phyloP scores from a whole-genome alignment of 345 rosid genomes.

The Streptanthus diversifolius region DNA sequence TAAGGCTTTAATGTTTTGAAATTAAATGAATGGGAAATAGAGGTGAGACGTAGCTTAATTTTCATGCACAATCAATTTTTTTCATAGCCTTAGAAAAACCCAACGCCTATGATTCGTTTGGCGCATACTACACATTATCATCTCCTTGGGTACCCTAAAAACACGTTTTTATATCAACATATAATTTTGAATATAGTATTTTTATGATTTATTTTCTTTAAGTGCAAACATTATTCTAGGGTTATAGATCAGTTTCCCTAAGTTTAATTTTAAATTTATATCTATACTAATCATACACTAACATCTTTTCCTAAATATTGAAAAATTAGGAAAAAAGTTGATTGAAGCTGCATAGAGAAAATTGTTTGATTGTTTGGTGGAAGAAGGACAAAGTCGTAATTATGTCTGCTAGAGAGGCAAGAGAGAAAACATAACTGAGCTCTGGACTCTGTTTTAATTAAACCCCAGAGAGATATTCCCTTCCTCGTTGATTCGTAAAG shows the following conservation, averaged over 20 bases:
- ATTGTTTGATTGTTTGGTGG: background rate
- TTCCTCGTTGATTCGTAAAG: slow-evolving; percentile 36
- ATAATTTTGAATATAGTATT: too few species aligned
- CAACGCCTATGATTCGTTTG: background rate
- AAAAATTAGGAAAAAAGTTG: background rate
- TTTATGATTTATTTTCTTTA: too few species aligned
- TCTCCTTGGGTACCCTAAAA: background rate
- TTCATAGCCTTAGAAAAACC: background rate
- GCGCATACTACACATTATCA: background rate
- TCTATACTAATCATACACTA: background rate
- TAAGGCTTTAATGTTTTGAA: background rate
- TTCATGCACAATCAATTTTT: slow-evolving; percentile 12
- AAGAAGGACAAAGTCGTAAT: slow-evolving; percentile 12
- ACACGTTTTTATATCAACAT: too few species aligned
- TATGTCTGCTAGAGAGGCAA: background rate
- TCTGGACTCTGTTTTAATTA: slow-evolving; percentile 3
- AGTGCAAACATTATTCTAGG: background rate
- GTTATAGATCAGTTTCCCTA: background rate
- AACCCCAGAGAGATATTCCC: slow-evolving; percentile 26
- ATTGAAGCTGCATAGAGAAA: background rate
- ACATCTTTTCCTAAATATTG: background rate
- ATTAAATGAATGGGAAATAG: slow-evolving; percentile 12
- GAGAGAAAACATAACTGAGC: slow-evolving; percentile 21
- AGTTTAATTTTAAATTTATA: background rate
- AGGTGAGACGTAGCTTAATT: slow-evolving; percentile 19